phyloP scores from a whole-genome alignment of 192 early-diverging fungal species.

The Rhizoclosmatium globosum region DNA sequence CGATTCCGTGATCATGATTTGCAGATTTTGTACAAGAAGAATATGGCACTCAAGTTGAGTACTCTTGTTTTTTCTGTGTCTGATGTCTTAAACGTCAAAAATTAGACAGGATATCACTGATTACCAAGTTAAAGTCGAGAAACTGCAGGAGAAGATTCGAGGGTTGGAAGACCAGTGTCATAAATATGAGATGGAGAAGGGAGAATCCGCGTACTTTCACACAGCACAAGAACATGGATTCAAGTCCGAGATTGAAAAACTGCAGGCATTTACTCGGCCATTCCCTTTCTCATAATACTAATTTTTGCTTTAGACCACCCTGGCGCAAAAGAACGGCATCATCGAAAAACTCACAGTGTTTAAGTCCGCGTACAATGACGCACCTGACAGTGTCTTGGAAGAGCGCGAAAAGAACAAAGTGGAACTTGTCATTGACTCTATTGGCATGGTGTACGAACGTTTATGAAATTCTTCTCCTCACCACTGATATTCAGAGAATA shows the following conservation, averaged over 20 bases:
- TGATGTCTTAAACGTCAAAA: not conserved
- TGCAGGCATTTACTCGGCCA: conserved; percentile 35
- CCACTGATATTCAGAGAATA: conserved; percentile 55
- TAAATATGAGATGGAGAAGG: conserved; percentile 41
- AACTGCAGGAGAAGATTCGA: conserved; percentile 35
- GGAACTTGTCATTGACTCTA: conserved; percentile 51
- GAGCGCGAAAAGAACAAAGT: conserved; percentile 47
- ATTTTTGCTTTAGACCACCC: conserved; percentile 26
- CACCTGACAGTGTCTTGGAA: conserved; percentile 6
- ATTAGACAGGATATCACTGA: conserved; percentile 48
- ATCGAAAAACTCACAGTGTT: conserved; percentile 63
- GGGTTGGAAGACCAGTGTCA: conserved; percentile 39
- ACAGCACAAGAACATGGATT: conserved; percentile 38
- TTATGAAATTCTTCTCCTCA: too few species aligned
- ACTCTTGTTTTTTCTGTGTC: not conserved
- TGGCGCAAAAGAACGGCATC: conserved; percentile 47
- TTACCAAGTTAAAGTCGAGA: conserved; percentile 23
- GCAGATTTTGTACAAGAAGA: conserved; percentile 56
- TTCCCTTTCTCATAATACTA: not conserved
- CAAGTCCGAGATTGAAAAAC: conserved; percentile 45
- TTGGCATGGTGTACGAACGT: too few species aligned
- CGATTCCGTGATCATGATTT: conserved; percentile 61
- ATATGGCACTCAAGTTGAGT: conserved; percentile 53
- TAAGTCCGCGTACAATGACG: conserved; percentile 49
- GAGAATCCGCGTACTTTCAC: conserved; percentile 30